A percentile compares a stretch with the other conserved stretches of the same genome.
phyloP scores from a whole-genome alignment of 2,329 filamentous ascomycete genomes.

The Penicillium janthinellum region DNA sequence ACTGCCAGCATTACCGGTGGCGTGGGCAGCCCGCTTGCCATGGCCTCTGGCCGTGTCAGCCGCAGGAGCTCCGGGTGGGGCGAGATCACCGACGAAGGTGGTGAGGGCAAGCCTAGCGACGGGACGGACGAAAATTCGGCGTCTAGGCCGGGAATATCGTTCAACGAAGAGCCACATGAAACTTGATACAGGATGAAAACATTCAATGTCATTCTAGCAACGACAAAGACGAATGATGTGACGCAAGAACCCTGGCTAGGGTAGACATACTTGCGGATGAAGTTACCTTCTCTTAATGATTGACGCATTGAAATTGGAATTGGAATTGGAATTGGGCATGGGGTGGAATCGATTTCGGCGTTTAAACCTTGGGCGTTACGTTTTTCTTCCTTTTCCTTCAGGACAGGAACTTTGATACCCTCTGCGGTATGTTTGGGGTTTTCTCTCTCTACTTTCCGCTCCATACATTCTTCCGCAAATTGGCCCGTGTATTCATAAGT shows the following conservation, averaged over 20 bases:
- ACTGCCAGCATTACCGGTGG: slow-evolving; percentile 69
- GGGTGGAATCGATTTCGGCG: slow-evolving; percentile 18
- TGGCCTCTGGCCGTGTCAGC: slow-evolving; percentile 41
- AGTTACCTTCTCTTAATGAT: slow-evolving; percentile 19
- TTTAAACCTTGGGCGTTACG: slow-evolving; percentile 7
- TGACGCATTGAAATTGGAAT: slow-evolving; percentile 20
- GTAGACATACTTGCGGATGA: slow-evolving; percentile 6
- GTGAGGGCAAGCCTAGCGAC: slow-evolving; percentile 32
- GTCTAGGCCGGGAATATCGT: slow-evolving; percentile 20
- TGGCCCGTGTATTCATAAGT: slow-evolving; percentile 13
- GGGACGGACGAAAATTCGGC: slow-evolving; percentile 39
- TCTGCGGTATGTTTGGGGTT: slow-evolving; percentile 21
- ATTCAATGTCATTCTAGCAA: background rate
- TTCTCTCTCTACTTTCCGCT: slow-evolving; percentile 15
- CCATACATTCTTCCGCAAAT: slow-evolving; percentile 12
- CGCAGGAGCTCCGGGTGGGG: slow-evolving; percentile 50
- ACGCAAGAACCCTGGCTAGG: slow-evolving; percentile 13
- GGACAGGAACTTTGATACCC: slow-evolving; percentile 25
- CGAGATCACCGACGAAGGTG: slow-evolving; percentile 43
- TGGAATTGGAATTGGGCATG: slow-evolving; percentile 6
- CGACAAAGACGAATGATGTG: slow-evolving; percentile 19
- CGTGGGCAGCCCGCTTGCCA: slow-evolving; percentile 61
- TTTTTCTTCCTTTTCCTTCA: slow-evolving; percentile 1
- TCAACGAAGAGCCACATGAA: slow-evolving; percentile 16
- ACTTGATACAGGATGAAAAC: slow-evolving; percentile 8